These are phyloP conservation scores for Hypoxylon rubiginosum DNA, from an alignment of 2,329 filamentous ascomycete genomes.

Conservation along the genomic window DNA sequence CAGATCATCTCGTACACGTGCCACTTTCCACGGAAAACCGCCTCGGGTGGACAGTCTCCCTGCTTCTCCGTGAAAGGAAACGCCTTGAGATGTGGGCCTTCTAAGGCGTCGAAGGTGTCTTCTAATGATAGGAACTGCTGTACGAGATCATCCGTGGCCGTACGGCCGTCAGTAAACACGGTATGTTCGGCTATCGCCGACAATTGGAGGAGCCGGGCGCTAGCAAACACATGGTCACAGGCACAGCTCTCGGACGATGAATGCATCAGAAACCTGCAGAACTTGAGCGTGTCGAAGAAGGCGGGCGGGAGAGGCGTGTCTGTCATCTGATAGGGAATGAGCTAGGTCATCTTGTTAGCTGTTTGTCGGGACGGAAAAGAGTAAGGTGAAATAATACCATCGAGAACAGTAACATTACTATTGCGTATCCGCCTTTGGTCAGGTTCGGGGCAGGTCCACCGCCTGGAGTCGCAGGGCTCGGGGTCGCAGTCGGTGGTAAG, in stretches of 20 bases:
- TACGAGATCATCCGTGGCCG: slow-evolving; percentile 54
- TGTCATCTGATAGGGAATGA: slow-evolving; percentile 60
- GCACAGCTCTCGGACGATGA: slow-evolving; percentile 55
- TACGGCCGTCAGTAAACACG: slow-evolving; percentile 55
- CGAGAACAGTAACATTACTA: slow-evolving; percentile 69
- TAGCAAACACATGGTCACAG: slow-evolving; percentile 57
- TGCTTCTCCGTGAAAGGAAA: slow-evolving; percentile 57
- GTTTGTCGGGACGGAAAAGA: background rate
- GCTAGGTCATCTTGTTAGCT: slow-evolving; percentile 50
- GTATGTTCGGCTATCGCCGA: slow-evolving; percentile 54
- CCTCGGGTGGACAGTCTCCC: slow-evolving; percentile 54
- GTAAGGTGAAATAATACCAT: slow-evolving; percentile 58
- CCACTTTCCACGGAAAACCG: slow-evolving; percentile 66
- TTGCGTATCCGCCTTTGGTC: slow-evolving; percentile 54
- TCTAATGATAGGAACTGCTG: slow-evolving; percentile 59
- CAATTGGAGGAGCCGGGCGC: slow-evolving; percentile 58
- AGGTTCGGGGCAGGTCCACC: background rate
- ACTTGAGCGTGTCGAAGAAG: slow-evolving; percentile 60
- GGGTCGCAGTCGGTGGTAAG: slow-evolving; percentile 54
- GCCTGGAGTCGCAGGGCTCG: slow-evolving; percentile 54
- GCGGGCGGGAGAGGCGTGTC: slow-evolving; percentile 56
- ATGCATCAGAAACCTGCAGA: slow-evolving; percentile 54
- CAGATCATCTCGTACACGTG: slow-evolving; percentile 69
- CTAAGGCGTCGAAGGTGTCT: slow-evolving; percentile 56
- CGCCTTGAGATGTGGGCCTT: slow-evolving; percentile 50